Conservation (phyloP, 139 green algal species). For the Auxenochlorella protothecoides region DNA sequence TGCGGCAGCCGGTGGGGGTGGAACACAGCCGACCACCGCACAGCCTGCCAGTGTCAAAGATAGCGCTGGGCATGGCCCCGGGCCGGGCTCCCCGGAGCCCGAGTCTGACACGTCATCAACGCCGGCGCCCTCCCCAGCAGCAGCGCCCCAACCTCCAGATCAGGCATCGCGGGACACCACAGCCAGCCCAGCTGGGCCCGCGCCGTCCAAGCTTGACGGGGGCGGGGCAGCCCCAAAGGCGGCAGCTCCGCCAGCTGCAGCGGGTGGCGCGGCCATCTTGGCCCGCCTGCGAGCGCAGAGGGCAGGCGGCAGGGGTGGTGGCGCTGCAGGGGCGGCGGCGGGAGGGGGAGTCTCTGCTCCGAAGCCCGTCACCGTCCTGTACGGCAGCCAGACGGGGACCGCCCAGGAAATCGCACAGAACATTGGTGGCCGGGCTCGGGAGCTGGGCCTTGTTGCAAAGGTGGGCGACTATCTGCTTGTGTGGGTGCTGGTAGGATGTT, state of each 20-base stretch:
- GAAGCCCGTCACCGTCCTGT: slow-evolving; percentile 51
- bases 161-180: not conserved
- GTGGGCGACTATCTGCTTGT: slow-evolving; percentile 3
- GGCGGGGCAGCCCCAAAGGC: not conserved
- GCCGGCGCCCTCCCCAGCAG: not conserved
- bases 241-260: not conserved
- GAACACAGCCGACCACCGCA: too few species aligned
- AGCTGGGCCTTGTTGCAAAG: slow-evolving; percentile 35
- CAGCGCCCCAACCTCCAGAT: not conserved
- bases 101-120: too few species aligned
- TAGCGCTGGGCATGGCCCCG: too few species aligned
- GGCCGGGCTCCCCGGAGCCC: too few species aligned
- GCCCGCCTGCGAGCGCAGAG: slow-evolving; percentile 16
- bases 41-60: too few species aligned
- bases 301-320: not conserved
- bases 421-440: slow-evolving; percentile 61
- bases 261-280: slow-evolving; percentile 22
- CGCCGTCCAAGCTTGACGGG: not conserved
- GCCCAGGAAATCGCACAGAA: slow-evolving; percentile 79
- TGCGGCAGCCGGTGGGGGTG: too few species aligned
- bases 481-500: too few species aligned
- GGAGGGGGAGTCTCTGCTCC: not conserved
- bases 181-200: not conserved
- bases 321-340: not conserved
- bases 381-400: slow-evolving; percentile 87